Conservation (phyloP, 106 monocot species). For the Platanthera zijinensis region DNA sequence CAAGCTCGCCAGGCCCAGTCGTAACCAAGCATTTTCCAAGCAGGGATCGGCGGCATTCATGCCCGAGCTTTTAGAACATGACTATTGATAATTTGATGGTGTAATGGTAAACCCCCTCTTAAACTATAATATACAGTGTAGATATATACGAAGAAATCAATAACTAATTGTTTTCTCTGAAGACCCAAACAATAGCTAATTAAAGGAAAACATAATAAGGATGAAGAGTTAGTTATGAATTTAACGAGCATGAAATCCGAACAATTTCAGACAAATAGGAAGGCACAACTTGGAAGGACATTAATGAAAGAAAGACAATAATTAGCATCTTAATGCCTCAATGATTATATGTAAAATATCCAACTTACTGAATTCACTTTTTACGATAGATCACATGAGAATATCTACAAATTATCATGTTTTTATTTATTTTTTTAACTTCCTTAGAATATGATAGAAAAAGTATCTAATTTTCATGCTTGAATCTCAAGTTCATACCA, state of each 20-base stretch:
- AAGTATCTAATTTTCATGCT: background rate
- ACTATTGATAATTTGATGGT: too few species aligned
- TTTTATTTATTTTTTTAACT: background rate
- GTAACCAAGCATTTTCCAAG: too few species aligned
- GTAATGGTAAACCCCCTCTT: too few species aligned
- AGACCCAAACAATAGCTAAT: background rate
- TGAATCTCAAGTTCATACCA: conserved; percentile 33
- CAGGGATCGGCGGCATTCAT: too few species aligned
- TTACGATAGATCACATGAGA: background rate
- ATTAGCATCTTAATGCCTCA: background rate
- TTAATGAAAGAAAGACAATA: background rate
- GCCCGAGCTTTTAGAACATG: too few species aligned
- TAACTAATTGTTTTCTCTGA: background rate
- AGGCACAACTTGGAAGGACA: too few species aligned
- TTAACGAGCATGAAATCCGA: background rate
- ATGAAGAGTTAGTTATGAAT: background rate
- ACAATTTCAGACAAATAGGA: too few species aligned
- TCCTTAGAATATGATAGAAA: background rate
- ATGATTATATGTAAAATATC: background rate
- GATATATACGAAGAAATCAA: background rate
- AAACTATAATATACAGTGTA: background rate
- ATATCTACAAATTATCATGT: background rate
- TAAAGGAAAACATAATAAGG: background rate
- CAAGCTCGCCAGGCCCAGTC: too few species aligned
- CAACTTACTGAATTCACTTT: background rate